These are phyloP conservation scores for Paramarasmius palmivorus DNA, from an alignment of 1,284 basidiomycete genomes.

Conservation along the genomic window DNA sequence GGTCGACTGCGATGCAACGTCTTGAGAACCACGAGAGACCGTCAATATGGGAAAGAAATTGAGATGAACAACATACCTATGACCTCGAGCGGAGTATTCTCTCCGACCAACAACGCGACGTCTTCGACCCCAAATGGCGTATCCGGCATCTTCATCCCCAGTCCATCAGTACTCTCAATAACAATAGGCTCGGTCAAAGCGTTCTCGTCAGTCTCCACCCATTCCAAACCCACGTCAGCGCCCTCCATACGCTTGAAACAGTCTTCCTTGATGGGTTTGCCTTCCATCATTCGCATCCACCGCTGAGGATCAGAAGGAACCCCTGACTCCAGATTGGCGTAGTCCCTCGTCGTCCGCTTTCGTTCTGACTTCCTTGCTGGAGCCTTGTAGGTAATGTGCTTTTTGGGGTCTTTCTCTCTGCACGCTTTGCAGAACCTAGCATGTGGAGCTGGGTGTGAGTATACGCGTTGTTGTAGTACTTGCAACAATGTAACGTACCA, in stretches of 20 bases:
- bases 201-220: constrained; percentile 67
- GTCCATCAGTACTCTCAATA: constrained; percentile 71
- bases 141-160: constrained; percentile 86
- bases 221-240: constrained; percentile 62
- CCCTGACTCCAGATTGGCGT: constrained; percentile 69
- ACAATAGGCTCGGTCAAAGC: constrained; percentile 80
- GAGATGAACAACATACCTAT: constrained; percentile 64
- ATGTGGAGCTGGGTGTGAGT: neutral
- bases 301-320: constrained; percentile 63
- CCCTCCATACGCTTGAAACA: constrained; percentile 70
- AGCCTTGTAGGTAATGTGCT: constrained; percentile 69
- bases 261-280: constrained; percentile 59
- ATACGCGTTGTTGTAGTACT: constrained; percentile 10
- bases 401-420: constrained; percentile 54
- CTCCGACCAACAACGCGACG: constrained; percentile 80
- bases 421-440: constrained; percentile 73
- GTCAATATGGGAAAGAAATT: constrained; percentile 3
- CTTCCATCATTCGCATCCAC: constrained; percentile 69
- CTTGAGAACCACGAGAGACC: constrained; percentile 35
- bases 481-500: constrained; percentile 30
- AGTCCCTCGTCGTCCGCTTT: constrained; percentile 71
- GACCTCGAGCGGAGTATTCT: constrained; percentile 80
- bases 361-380: constrained; percentile 78
- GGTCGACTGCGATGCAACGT: constrained; percentile 83
- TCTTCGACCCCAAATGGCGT: constrained; percentile 71